Evolutionary conservation across 257 asterid genomes (phyloP).

Genomic region (Ilex aquifolium): DNA sequence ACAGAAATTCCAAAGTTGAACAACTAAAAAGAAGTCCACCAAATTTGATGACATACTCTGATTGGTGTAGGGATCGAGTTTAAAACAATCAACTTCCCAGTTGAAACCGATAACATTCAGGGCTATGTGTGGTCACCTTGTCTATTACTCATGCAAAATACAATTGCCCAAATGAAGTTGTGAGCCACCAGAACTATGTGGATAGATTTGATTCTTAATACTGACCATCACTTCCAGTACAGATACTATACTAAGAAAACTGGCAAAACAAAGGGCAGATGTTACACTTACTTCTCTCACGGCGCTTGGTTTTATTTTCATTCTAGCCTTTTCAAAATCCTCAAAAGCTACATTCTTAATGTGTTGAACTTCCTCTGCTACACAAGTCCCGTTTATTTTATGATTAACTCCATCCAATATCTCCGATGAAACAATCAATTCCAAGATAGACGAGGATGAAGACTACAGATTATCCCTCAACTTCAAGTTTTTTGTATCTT

Average conservation of each 20-base stretch:
- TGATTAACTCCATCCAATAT: constrained; percentile 5
- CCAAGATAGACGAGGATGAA: constrained; percentile 30
- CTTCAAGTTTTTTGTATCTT: constrained; percentile 12
- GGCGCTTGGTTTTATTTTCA: constrained; percentile 83
- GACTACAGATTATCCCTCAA: constrained; percentile 32
- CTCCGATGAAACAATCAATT: constrained; percentile 31
- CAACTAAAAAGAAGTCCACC: too few species aligned
- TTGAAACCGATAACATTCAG: not conserved
- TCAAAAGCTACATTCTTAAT: constrained; percentile 40
- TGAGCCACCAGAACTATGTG: not conserved
- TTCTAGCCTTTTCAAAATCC: constrained; percentile 84
- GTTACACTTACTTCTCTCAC: constrained; percentile 83
- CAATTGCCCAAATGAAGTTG: not conserved
- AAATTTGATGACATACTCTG: too few species aligned
- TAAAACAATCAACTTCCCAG: not conserved
- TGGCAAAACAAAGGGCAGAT: not conserved
- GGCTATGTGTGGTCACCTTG: not conserved
- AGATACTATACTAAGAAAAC: too few species aligned
- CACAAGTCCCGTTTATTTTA: constrained; percentile 15
- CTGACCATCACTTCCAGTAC: too few species aligned
- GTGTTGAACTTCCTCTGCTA: constrained; percentile 9
- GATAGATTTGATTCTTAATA: not conserved
- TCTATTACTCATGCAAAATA: not conserved
- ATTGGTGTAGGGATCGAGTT: not conserved
- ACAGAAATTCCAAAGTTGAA: not conserved